phyloP scores from a whole-genome alignment of 2,329 filamentous ascomycete genomes.

The Aspergillus arachidicola region DNA sequence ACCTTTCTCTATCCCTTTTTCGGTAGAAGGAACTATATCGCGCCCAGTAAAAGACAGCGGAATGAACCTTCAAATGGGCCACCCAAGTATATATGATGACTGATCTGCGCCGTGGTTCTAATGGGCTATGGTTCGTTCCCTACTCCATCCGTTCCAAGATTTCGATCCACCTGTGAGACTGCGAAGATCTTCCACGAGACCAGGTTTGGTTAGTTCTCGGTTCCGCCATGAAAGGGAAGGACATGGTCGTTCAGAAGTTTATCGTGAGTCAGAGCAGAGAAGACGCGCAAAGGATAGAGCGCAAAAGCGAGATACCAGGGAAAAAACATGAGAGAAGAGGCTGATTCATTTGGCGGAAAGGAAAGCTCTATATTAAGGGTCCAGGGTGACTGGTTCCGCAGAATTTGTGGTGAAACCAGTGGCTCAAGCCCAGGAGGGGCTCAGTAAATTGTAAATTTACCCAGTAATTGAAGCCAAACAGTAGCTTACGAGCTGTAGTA shows the following conservation, averaged over 20 bases:
- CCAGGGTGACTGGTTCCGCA: background rate
- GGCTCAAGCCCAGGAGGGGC: background rate
- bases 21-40: background rate
- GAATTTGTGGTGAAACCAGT: background rate
- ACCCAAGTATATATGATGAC: background rate
- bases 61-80: background rate
- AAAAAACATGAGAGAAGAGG: background rate
- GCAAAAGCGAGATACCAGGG: background rate
- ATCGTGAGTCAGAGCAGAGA: background rate
- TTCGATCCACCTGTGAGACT: background rate
- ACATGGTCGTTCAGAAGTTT: background rate
- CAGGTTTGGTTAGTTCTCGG: background rate
- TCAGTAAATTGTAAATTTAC: background rate
- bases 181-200: slow-evolving; percentile 4
- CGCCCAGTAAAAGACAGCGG: background rate
- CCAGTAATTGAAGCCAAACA: background rate
- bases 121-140: slow-evolving; percentile 1
- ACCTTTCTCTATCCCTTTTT: background rate
- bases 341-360: background rate
- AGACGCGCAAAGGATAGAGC: background rate
- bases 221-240: background rate
- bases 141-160: background rate
- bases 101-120: slow-evolving; percentile 7
- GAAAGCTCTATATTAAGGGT: background rate
- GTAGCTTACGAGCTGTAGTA: background rate